Percentiles rank a stretch among this genome's conserved stretches.
These are phyloP conservation scores for Aschersonia sp. DNA, from an alignment of 2,329 filamentous ascomycete genomes.

Conservation along the genomic window DNA sequence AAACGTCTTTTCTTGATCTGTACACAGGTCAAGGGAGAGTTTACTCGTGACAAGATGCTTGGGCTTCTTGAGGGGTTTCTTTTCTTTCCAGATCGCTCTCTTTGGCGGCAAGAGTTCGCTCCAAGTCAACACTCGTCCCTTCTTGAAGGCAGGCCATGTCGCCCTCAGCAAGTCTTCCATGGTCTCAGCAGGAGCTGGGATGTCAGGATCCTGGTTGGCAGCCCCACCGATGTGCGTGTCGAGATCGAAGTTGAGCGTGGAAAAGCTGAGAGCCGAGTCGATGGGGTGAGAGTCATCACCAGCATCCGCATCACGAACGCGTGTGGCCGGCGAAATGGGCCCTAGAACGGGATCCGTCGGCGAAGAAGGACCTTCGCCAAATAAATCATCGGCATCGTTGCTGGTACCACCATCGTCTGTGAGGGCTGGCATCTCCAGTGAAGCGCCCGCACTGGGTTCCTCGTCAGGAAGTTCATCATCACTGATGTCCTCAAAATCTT, in stretches of 20 bases:
- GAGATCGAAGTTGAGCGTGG: slow-evolving; percentile 32
- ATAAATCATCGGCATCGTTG: slow-evolving; percentile 51
- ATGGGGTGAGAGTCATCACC: slow-evolving; percentile 18
- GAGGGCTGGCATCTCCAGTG: slow-evolving; percentile 34
- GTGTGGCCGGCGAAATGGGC: slow-evolving; percentile 28
- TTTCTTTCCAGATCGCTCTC: slow-evolving; percentile 62
- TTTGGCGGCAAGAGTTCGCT: slow-evolving; percentile 73
- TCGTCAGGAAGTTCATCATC: slow-evolving; percentile 85
- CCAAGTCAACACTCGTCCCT: slow-evolving; percentile 61
- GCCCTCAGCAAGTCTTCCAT: slow-evolving; percentile 63
- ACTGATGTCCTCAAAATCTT: slow-evolving; percentile 82
- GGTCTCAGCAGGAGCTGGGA: slow-evolving; percentile 57
- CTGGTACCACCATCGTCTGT: slow-evolving; percentile 47
- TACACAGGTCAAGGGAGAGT: slow-evolving; percentile 69
- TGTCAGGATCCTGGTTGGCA: slow-evolving; percentile 44
- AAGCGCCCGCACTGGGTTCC: slow-evolving; percentile 30
- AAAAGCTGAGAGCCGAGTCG: slow-evolving; percentile 19
- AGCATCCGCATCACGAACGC: slow-evolving; percentile 24
- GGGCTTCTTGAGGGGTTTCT: slow-evolving; percentile 64
- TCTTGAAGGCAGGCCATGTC: slow-evolving; percentile 69
- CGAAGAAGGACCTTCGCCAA: slow-evolving; percentile 46
- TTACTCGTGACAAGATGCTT: slow-evolving; percentile 79
- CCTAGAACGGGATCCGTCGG: slow-evolving; percentile 27
- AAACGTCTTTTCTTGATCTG: slow-evolving; percentile 78
- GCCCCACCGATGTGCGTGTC: slow-evolving; percentile 25